A percentile compares a stretch with the other conserved stretches of the same genome.
Evolutionary conservation across 2,329 filamentous ascomycete genomes (phyloP).

Genomic region (Epichloe coenophiala): DNA sequence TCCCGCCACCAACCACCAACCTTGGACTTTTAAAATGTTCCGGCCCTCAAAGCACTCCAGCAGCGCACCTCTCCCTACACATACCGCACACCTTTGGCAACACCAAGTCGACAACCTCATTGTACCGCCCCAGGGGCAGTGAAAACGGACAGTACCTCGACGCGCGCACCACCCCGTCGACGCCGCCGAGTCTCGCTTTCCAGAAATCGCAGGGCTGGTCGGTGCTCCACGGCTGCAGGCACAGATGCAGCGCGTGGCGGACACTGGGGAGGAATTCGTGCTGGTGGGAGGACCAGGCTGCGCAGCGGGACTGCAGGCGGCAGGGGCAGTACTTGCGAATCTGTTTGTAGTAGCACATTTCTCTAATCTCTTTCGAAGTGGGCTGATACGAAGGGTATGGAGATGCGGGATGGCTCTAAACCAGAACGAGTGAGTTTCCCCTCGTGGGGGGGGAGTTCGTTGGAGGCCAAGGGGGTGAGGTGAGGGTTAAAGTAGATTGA

Average conservation of each 20-base stretch:
- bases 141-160: constrained; percentile 1
- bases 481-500: background rate
- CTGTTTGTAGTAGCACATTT: constrained; percentile 3
- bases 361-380: background rate
- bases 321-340: constrained; percentile 3
- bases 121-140: background rate
- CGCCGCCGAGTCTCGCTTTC: background rate
- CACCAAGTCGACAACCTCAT: background rate
- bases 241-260: background rate
- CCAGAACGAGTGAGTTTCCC: too few species aligned
- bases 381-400: too few species aligned
- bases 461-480: too few species aligned
- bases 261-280: background rate
- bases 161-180: background rate
- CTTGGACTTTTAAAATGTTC: too few species aligned
- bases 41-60: too few species aligned
- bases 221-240: background rate
- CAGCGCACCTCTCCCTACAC: background rate
- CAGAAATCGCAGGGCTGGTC: background rate
- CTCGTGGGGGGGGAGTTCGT: too few species aligned
- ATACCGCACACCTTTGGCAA: background rate
- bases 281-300: background rate
- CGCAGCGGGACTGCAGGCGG: background rate
- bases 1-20: too few species aligned
- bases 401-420: too few species aligned